A percentile compares a stretch with the other conserved stretches of the same genome.
These are phyloP conservation scores for Pulveroboletus frians DNA, from an alignment of 768 basidiomycete species.

Conservation along the genomic window DNA sequence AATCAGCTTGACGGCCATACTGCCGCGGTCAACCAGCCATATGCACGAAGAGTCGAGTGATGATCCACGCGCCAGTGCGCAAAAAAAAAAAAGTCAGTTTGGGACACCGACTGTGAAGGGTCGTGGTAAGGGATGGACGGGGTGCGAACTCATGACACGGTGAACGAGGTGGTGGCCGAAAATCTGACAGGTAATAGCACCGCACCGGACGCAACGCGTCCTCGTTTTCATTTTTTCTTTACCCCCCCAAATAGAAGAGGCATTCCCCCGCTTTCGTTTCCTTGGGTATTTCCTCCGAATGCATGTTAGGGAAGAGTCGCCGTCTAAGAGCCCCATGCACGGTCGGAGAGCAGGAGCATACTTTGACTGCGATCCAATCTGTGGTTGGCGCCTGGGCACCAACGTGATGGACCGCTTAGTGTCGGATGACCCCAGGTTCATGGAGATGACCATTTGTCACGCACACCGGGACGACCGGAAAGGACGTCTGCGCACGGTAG, in stretches of 20 bases:
- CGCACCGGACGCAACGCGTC: slow-evolving; percentile 16
- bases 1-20: slow-evolving; percentile 8
- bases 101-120: slow-evolving; percentile 5
- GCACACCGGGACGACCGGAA: background rate
- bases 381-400: slow-evolving; percentile 12
- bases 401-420: slow-evolving; percentile 3
- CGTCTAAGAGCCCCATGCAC: background rate
- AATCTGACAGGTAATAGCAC: slow-evolving; percentile 17
- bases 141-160: slow-evolving; percentile 9
- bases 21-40: background rate
- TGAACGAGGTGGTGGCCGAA: slow-evolving; percentile 7
- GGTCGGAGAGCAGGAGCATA: background rate
- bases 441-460: slow-evolving; percentile 4
- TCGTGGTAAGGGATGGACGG: slow-evolving; percentile 1
- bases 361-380: background rate
- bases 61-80: too few relatives aligned
- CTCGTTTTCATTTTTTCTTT: background rate
- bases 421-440: slow-evolving; percentile 11
- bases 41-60: background rate
- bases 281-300: slow-evolving; percentile 11
- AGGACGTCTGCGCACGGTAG: slow-evolving; percentile 1
- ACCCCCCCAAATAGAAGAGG: background rate
- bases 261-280: background rate
- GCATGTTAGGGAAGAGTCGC: slow-evolving; percentile 6
- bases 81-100: background rate